Conservation (phyloP, 176 grass and related monocot species). For the Carex pumila region DNA sequence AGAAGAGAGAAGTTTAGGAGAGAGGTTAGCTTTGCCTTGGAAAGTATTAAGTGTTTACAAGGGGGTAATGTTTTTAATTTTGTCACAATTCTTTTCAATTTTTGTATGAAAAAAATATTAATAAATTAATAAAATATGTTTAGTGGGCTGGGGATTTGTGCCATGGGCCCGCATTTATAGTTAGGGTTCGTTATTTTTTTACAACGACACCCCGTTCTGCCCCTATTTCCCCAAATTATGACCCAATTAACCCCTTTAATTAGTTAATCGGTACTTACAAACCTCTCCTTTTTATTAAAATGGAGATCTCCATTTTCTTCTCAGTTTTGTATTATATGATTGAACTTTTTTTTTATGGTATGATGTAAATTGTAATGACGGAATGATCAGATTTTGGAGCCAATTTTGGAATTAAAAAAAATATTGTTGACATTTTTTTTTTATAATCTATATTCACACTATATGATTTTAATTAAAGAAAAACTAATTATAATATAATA, state of each 20-base stretch:
- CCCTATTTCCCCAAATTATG: conserved; percentile 21
- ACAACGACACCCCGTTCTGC: conserved; percentile 46
- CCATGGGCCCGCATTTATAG: conserved; percentile 20
- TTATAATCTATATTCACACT: not conserved
- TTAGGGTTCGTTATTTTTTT: conserved; percentile 45
- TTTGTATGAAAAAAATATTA: conserved; percentile 14
- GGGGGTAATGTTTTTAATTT: conserved; percentile 20
- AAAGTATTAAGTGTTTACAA: conserved; percentile 19
- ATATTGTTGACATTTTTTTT: not conserved
- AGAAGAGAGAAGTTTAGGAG: conserved; percentile 10
- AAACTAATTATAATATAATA: too few species aligned
- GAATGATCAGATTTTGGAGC: too few species aligned
- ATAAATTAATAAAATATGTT: conserved; percentile 25
- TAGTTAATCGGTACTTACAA: not conserved
- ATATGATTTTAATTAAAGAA: not conserved
- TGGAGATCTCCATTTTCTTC: not conserved
- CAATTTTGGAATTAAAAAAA: too few species aligned
- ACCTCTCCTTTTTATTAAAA: not conserved
- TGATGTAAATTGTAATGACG: too few species aligned
- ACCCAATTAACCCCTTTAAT: not conserved
- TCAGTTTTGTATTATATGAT: not conserved
- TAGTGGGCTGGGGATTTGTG: conserved; percentile 31
- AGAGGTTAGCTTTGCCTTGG: conserved; percentile 21
- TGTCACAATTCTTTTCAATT: not conserved
- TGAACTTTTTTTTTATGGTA: too few species aligned